Base-by-base conservation (phyloP, 257 asterid species). In the Solanum corneliomulleri region DNA sequence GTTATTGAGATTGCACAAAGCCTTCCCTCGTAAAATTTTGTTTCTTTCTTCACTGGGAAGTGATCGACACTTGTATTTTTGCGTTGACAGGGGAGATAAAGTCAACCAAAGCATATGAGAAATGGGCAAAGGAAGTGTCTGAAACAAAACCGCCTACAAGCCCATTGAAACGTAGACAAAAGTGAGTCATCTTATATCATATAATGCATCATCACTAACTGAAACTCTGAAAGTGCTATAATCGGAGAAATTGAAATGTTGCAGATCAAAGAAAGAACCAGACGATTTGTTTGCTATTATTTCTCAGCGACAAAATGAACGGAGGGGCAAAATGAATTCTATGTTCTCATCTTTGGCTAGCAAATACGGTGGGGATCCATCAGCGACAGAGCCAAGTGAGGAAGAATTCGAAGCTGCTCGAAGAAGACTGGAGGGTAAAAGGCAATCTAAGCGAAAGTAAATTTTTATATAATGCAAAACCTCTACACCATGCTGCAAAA, bases 371-470 rank as follows among this genome's bases (percentile, higher is more conserved):
- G 98, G 98, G 23, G 87, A 83, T 47, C 94, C 88, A 80, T 85
- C 91, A 42, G 87, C 49, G 49, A 87, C 94, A 3, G 96, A 95
- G 87, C 99, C 99, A 52, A 95, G 94, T 85, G 98, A 97, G 87
- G 99, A 94, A 90, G 99, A 97, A 88, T 96, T 97, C 68, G 98
- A 95, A 95, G 98, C 99, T 88, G 94, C 95, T 87, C 93, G 93
- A 44, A 89, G 49, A 80, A 97, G 88, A 87, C 92, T 97, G 4
- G 98, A 95, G 90, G 91, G 93, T 33, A 92, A 90, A 83, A 93
- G 18, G 90, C 88, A 83, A 70, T 93, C 95, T 42, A 94, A 95
- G 91, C 87, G 92, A 27, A 95, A 94, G 93, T 80, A 80, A 80
- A 80, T 18, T 44, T 56, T 14, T 44, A 25, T 77, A 5, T 77